These are phyloP conservation scores for Rhizopogon vesiculosus DNA, from an alignment of 768 basidiomycete species.

Conservation along the genomic window DNA sequence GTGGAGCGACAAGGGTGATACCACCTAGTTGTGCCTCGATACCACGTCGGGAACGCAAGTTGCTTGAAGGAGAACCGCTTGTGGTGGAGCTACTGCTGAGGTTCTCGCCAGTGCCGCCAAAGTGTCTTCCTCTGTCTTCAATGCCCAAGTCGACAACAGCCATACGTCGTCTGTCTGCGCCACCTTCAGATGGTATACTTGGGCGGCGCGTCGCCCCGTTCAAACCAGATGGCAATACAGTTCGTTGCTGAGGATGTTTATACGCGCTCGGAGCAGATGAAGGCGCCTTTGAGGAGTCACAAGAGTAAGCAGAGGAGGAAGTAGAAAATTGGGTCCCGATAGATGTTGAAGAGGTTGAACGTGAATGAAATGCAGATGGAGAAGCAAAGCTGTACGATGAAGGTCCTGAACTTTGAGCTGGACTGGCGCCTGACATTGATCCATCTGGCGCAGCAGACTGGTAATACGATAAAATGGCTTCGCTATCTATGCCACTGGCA, in stretches of 20 bases:
- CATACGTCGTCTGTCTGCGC: conserved; percentile 59
- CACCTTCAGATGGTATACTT: conserved; percentile 53
- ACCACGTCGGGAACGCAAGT: conserved; percentile 35
- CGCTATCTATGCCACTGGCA: conserved; percentile 29
- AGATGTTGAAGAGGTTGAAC: conserved; percentile 6
- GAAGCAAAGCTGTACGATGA: not conserved
- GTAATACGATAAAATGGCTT: conserved; percentile 49
- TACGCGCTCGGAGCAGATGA: conserved; percentile 16
- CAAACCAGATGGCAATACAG: conserved; percentile 22
- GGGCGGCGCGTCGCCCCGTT: conserved; percentile 36
- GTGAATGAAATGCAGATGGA: conserved; percentile 2
- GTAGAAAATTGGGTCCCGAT: conserved; percentile 28
- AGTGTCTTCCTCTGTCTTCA: no score
- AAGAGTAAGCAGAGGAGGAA: conserved; percentile 50
- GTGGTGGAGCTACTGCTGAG: conserved; percentile 14
- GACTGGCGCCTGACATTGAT: conserved; percentile 13
- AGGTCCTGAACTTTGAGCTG: conserved; percentile 18
- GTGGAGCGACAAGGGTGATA: conserved; percentile 68
- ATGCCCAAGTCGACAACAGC: conserved; percentile 63
- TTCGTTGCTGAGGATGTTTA: conserved; percentile 13
- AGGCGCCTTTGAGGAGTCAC: conserved; percentile 26
- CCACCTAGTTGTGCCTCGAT: conserved; percentile 34
- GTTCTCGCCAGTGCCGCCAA: not conserved
- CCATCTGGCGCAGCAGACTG: conserved; percentile 45
- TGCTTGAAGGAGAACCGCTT: conserved; percentile 23